Conservation (phyloP, 495 filamentous ascomycete species). For the Penicillium daleae region DNA sequence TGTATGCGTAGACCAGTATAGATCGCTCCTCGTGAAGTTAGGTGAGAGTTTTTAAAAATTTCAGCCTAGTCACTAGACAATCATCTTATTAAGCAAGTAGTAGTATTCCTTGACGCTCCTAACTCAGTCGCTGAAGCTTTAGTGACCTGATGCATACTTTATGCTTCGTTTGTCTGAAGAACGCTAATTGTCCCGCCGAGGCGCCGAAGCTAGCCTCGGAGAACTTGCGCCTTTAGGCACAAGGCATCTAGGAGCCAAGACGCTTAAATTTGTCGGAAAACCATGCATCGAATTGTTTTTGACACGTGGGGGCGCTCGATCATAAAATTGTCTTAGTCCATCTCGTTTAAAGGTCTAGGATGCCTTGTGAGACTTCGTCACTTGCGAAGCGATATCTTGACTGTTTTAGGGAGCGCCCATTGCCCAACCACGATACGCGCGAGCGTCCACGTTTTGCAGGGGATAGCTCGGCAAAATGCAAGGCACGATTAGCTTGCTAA, state of each 20-base stretch:
- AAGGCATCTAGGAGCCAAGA: neutral
- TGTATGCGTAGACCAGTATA: neutral
- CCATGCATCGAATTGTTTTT: neutral
- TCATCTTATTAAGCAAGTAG: neutral
- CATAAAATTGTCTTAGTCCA: neutral
- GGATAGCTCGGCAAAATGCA: neutral
- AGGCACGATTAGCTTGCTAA: neutral
- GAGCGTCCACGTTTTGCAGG: constrained; percentile 1
- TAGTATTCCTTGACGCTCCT: no score
- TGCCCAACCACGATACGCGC: neutral
- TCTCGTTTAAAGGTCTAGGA: neutral
- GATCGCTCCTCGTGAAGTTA: neutral
- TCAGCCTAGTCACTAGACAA: no score
- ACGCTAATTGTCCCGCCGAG: neutral
- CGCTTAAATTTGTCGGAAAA: neutral
- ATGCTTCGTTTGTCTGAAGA: neutral
- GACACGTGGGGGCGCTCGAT: neutral
- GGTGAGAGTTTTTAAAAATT: no score
- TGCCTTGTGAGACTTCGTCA: neutral
- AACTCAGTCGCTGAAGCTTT: neutral
- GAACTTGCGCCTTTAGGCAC: neutral
- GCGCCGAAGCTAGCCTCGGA: constrained; percentile 2
- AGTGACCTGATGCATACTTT: neutral
- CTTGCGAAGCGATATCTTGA: neutral
- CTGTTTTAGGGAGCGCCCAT: neutral